Evolutionary conservation across 768 basidiomycete species (phyloP).

Genomic region (Serendipita indica): DNA sequence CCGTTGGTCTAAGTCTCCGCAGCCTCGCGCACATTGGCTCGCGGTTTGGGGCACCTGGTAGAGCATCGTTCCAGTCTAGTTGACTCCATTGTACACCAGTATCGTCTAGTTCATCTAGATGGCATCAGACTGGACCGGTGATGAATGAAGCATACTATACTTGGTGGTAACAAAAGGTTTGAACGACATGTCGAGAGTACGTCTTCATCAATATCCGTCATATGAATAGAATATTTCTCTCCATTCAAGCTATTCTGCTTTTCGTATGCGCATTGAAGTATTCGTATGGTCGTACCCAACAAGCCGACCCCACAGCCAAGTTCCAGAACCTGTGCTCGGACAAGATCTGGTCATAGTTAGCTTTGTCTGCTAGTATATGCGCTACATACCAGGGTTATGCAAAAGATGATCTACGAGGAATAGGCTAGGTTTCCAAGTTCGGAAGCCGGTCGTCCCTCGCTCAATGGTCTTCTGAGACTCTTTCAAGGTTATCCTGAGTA

Average conservation of each 20-base stretch:
- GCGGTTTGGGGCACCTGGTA: background rate
- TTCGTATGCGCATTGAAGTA: background rate
- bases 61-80: conserved; percentile 5
- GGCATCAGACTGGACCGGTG: background rate
- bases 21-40: background rate
- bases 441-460: conserved; percentile 1
- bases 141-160: background rate
- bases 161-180: background rate
- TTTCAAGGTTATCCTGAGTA: background rate
- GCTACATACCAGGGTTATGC: background rate
- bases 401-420: background rate
- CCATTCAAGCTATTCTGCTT: background rate
- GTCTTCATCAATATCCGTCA: conserved; percentile 2
- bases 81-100: background rate
- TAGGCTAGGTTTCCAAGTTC: conserved; percentile 4
- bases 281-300: background rate
- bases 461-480: background rate
- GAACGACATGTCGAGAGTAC: background rate
- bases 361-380: background rate
- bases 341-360: background rate
- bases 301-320: background rate
- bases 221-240: background rate
- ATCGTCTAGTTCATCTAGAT: background rate
- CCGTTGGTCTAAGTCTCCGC: background rate
- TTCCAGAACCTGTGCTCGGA: background rate